Percentiles rank a stretch among this genome's conserved stretches.
Evolutionary conservation across 1,284 basidiomycete species (phyloP).

Genomic region (Ganoderma sinense): DNA sequence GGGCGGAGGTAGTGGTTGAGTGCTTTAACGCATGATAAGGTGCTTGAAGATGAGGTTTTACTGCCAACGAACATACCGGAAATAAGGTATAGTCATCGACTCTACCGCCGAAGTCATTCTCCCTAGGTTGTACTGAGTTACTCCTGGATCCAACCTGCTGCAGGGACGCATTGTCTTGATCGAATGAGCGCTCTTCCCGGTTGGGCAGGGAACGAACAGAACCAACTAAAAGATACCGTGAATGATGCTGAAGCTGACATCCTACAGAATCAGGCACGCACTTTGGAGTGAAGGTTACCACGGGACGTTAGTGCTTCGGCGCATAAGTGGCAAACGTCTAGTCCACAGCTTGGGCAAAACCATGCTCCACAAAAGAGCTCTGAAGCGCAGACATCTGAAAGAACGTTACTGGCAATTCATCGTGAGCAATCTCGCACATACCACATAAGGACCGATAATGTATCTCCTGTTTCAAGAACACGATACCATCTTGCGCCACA

Average conservation of each 20-base stretch:
- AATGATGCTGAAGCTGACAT: background rate
- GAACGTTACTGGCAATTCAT: background rate
- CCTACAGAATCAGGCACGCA: background rate
- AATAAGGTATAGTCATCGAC: background rate
- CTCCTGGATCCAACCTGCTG: background rate
- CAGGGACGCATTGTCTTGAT: background rate
- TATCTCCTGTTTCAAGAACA: no score
- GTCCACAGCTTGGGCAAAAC: background rate
- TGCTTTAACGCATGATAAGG: background rate
- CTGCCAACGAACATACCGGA: background rate
- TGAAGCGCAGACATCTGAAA: background rate
- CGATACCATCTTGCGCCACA: no score
- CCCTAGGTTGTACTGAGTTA: background rate
- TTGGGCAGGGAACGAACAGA: background rate
- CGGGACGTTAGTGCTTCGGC: background rate
- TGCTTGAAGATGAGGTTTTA: background rate
- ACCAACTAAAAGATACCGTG: background rate
- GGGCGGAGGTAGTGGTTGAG: no score
- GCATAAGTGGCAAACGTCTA: background rate
- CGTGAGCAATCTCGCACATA: no score
- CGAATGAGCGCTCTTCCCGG: background rate
- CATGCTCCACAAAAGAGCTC: background rate
- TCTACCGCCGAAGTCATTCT: background rate
- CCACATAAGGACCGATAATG: no score
- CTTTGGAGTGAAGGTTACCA: background rate